phyloP scores from a whole-genome alignment of 495 filamentous ascomycete species.

The Letharia columbiana region DNA sequence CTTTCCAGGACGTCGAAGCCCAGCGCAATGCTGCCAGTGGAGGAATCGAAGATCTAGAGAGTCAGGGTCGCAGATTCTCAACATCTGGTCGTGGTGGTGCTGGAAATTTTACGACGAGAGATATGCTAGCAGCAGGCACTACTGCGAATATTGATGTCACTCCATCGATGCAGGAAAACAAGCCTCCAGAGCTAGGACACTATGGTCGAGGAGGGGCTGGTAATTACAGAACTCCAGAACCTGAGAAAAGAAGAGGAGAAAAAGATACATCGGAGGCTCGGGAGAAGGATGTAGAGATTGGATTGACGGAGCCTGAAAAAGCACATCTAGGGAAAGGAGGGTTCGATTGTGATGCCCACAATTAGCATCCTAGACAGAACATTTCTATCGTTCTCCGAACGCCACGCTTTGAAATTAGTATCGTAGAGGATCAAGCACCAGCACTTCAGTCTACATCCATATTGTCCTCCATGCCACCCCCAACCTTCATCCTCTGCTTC shows the following conservation, averaged over 20 bases:
- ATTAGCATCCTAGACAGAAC: not conserved
- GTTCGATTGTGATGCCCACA: conserved; percentile 1
- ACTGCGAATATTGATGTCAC: conserved; percentile 11
- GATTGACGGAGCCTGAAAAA: conserved; percentile 22
- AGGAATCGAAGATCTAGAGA: not conserved
- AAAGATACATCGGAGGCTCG: conserved; percentile 9
- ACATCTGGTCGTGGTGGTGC: conserved; percentile 24
- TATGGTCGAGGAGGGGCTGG: conserved; percentile 24
- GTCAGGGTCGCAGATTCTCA: conserved; percentile 7
- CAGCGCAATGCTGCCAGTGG: conserved; percentile 7
- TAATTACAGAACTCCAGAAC: conserved; percentile 18
- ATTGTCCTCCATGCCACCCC: conserved; percentile 56
- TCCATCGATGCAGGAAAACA: conserved; percentile 15
- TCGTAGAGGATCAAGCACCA: conserved; percentile 1
- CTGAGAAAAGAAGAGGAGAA: not conserved
- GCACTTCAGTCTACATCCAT: conserved; percentile 62
- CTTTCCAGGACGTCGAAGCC: conserved; percentile 22
- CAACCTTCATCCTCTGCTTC: conserved; percentile 54
- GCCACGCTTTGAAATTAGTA: conserved; percentile 20
- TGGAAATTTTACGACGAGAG: conserved; percentile 17
- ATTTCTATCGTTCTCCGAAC: conserved; percentile 6
- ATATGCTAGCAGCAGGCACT: conserved; percentile 11
- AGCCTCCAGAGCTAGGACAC: conserved; percentile 18
- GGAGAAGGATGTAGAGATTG: conserved; percentile 22
- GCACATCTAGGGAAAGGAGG: conserved; percentile 21